Percentiles rank a stretch among this genome's conserved stretches.
These are phyloP conservation scores for Kodamaea sagamina DNA, from an alignment of 805 yeast species.

Conservation along the genomic window DNA sequence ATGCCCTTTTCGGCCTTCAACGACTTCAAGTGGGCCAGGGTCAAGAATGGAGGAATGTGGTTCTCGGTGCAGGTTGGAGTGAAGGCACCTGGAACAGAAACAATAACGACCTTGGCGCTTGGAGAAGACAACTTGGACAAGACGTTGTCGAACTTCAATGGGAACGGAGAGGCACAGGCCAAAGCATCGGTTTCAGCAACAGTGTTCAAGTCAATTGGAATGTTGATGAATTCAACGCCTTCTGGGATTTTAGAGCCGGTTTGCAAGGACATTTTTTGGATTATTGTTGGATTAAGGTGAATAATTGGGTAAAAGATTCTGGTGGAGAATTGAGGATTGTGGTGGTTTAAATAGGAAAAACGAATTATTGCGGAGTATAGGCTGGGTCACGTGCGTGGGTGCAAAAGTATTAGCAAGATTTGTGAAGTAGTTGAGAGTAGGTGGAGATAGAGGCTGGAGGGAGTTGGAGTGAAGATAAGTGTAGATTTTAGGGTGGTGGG, in stretches of 20 bases:
- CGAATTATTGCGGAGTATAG: no score
- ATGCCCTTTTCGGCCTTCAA: constrained; percentile 31
- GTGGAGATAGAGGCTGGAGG: no score
- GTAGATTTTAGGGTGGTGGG: no score
- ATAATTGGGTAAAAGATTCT: not conserved
- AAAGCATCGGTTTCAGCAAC: constrained; percentile 29
- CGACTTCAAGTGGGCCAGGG: constrained; percentile 24
- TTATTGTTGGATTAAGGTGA: not conserved
- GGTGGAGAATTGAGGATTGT: not conserved
- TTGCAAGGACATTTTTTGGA: constrained; percentile 16
- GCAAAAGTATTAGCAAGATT: no score
- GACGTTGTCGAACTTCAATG: constrained; percentile 36
- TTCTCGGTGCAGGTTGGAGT: constrained; percentile 48
- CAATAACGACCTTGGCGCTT: constrained; percentile 29
- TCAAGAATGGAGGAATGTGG: constrained; percentile 43
- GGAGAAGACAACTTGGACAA: constrained; percentile 22
- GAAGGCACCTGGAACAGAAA: constrained; percentile 47
- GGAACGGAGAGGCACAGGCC: constrained; percentile 38
- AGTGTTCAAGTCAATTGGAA: constrained; percentile 37
- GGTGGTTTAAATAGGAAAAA: constrained; percentile 1
- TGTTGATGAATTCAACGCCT: constrained; percentile 35
- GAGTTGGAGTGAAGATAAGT: no score
- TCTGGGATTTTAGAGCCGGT: constrained; percentile 38
- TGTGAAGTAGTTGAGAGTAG: no score
- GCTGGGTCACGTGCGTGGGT: no score